Evolutionary conservation across 345 rosid genomes (phyloP).

Genomic region (Eucalyptus leucophloia): DNA sequence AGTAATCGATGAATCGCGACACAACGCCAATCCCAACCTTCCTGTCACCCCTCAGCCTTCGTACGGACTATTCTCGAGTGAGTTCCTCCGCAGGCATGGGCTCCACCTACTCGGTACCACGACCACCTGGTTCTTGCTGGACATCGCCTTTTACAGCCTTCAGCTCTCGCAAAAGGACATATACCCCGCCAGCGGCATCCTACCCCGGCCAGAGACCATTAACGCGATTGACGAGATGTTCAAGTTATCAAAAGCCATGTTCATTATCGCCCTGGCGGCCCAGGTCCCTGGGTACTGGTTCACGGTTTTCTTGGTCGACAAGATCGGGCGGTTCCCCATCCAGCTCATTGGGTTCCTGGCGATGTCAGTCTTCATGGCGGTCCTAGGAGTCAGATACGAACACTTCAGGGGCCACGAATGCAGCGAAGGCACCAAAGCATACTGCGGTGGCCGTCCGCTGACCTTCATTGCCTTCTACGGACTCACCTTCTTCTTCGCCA

Average conservation of each 20-base stretch:
- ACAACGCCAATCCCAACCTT: not conserved
- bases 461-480: slow-evolving; percentile 29
- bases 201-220: slow-evolving; percentile 29
- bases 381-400: slow-evolving; percentile 20
- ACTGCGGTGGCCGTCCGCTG: slow-evolving; percentile 9
- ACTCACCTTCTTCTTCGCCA: slow-evolving; percentile 51
- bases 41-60: not conserved
- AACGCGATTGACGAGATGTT: slow-evolving; percentile 56
- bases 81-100: slow-evolving; percentile 45
- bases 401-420: slow-evolving; percentile 18
- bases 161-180: slow-evolving; percentile 62
- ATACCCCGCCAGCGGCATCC: slow-evolving; percentile 39
- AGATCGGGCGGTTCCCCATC: slow-evolving; percentile 49
- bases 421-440: not conserved
- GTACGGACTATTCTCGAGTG: slow-evolving; percentile 27
- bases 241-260: slow-evolving; percentile 38
- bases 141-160: slow-evolving; percentile 62
- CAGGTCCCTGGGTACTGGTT: slow-evolving; percentile 74
- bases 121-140: slow-evolving; percentile 63
- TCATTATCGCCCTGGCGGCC: slow-evolving; percentile 41
- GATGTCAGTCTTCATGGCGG: slow-evolving; percentile 56
- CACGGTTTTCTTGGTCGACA: slow-evolving; percentile 52
- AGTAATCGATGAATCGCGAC: not conserved
- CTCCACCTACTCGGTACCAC: slow-evolving; percentile 56
- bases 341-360: slow-evolving; percentile 55